Evolutionary conservation across 139 green algal species (phyloP).

Genomic region (Chlorella sp.): DNA sequence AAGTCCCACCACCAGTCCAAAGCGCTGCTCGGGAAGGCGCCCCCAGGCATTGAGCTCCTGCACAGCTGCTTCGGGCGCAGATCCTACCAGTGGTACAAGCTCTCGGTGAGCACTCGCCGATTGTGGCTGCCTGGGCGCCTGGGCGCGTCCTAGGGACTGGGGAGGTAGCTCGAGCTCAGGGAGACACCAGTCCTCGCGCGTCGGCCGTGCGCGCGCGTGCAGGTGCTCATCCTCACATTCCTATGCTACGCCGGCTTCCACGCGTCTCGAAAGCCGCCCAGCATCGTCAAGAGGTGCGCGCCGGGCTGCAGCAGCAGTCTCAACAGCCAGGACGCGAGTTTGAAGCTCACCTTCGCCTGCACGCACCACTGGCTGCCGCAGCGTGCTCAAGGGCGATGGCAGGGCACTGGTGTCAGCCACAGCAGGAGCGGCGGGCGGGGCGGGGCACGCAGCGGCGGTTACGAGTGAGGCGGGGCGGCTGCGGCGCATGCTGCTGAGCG

Average conservation of each 20-base stretch:
- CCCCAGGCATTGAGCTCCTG: conserved; percentile 23
- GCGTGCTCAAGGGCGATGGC: conserved; percentile 35
- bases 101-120: conserved; percentile 10
- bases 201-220: too few species aligned
- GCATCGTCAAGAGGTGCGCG: conserved; percentile 81
- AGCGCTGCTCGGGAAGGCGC: too few species aligned
- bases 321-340: background rate
- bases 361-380: conserved; percentile 5
- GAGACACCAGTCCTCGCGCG: too few species aligned
- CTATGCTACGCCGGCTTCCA: conserved; percentile 88
- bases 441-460: too few species aligned
- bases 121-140: too few species aligned
- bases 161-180: too few species aligned
- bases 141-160: too few species aligned
- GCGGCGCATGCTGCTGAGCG: conserved; percentile 8
- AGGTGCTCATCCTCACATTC: conserved; percentile 89
- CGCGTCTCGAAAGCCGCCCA: conserved; percentile 81
- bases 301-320: background rate
- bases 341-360: background rate
- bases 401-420: too few species aligned
- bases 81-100: conserved; percentile 16
- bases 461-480: too few species aligned
- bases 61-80: conserved; percentile 18
- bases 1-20: too few species aligned
- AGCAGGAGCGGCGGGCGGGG: too few species aligned